These are phyloP conservation scores for Russula lepida DNA, from an alignment of 768 basidiomycete species.

Conservation along the genomic window DNA sequence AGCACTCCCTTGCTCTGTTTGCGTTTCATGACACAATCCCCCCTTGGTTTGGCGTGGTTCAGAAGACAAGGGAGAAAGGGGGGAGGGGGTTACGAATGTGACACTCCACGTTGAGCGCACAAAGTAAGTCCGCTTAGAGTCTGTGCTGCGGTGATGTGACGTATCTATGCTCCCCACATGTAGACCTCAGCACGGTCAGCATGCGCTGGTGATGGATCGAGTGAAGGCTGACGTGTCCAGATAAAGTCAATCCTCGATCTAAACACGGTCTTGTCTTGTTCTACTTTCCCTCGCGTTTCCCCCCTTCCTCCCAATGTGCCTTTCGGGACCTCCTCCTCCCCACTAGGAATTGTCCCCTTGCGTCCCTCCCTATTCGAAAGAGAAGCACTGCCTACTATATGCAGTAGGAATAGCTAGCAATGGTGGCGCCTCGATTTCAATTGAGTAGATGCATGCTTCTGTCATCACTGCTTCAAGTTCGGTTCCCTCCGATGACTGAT, in stretches of 20 bases:
- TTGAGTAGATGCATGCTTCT: not conserved
- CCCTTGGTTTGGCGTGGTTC: not conserved
- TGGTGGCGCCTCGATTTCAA: not conserved
- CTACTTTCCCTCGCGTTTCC: not conserved
- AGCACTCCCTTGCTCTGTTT: not conserved
- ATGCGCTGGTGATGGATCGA: not conserved
- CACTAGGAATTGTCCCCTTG: not conserved
- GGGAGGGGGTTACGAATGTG: not conserved
- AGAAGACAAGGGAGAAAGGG: not conserved
- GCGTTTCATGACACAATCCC: not conserved
- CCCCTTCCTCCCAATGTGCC: not conserved
- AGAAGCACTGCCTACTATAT: not conserved
- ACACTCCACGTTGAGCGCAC: not conserved
- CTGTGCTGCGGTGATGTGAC: not conserved
- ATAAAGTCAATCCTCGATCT: not conserved
- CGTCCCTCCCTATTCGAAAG: not conserved
- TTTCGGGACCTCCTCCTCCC: not conserved
- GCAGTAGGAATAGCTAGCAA: not conserved
- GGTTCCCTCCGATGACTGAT: not conserved
- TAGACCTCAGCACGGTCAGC: not conserved
- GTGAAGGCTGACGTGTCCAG: not conserved
- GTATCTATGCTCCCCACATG: not conserved
- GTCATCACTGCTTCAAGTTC: not conserved
- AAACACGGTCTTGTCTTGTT: not conserved
- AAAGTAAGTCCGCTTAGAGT: not conserved